Evolutionary conservation across 129 eudicot species (phyloP).

Genomic region (Mikania micrantha): DNA sequence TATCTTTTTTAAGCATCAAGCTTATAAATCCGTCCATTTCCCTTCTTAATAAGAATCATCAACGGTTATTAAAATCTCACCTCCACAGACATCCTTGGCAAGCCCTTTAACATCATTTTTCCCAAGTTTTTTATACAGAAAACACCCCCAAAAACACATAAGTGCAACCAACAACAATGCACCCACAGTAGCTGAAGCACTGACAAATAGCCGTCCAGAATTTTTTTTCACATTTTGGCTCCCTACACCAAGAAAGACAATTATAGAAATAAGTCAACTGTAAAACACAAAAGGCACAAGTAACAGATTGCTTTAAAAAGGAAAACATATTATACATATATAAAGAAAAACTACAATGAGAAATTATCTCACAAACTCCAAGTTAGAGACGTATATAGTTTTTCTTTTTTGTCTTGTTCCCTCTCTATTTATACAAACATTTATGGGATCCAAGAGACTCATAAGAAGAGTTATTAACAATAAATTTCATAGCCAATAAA

Average conservation of each 20-base stretch:
- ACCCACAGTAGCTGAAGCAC: constrained; percentile 89
- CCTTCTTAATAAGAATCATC: background rate
- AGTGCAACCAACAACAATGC: constrained; percentile 91
- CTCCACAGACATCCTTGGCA: constrained; percentile 89
- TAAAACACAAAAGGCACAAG: background rate
- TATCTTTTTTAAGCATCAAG: background rate
- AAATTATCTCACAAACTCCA: background rate
- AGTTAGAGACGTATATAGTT: background rate
- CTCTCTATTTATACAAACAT: background rate
- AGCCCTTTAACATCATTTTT: constrained; percentile 64
- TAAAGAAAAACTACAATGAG: background rate
- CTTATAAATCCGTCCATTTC: background rate
- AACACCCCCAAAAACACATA: constrained; percentile 99
- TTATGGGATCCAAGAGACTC: background rate
- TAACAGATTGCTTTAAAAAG: background rate
- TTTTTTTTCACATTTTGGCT: constrained; percentile 56
- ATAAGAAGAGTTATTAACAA: constrained; percentile 1
- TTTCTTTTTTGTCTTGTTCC: background rate
- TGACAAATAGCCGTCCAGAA: constrained; percentile 79
- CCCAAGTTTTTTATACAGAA: constrained; percentile 84
- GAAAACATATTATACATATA: background rate
- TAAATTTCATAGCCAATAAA: background rate
- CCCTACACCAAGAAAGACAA: constrained; percentile 13
- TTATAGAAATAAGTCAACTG: background rate
- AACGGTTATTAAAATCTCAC: constrained; percentile 29